phyloP scores from a whole-genome alignment of 495 filamentous ascomycete species.

The Tetracladium setigerum region DNA sequence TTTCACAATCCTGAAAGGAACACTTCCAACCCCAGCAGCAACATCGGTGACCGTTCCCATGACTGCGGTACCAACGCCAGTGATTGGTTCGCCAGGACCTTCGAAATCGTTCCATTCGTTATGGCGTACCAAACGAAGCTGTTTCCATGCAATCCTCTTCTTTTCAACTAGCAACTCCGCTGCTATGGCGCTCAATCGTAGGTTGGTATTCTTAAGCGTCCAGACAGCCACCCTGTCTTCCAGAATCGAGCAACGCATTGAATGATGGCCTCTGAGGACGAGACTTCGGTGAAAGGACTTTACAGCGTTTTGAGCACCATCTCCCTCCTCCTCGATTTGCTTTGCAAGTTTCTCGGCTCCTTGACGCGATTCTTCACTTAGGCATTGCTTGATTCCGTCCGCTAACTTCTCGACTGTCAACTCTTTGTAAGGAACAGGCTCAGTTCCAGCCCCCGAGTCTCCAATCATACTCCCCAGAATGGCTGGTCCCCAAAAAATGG shows the following conservation, averaged over 20 bases:
- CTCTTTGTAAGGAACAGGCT: constrained; percentile 65
- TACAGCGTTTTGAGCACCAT: constrained; percentile 68
- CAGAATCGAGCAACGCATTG: constrained; percentile 63
- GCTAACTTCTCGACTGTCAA: constrained; percentile 56
- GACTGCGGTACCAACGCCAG: constrained; percentile 52
- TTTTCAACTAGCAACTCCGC: constrained; percentile 54
- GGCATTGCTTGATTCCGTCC: constrained; percentile 60
- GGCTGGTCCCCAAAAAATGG: constrained; percentile 70
- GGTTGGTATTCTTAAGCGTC: constrained; percentile 47
- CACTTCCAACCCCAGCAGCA: constrained; percentile 48
- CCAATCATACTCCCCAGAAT: constrained; percentile 79
- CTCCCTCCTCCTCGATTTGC: constrained; percentile 58
- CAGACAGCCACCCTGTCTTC: constrained; percentile 60
- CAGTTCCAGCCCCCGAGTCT: constrained; percentile 55
- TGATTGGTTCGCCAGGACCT: constrained; percentile 67
- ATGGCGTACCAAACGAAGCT: constrained; percentile 58
- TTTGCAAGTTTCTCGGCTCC: constrained; percentile 53
- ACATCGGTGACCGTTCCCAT: constrained; percentile 43
- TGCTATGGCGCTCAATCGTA: constrained; percentile 58
- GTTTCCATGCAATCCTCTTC: constrained; percentile 51
- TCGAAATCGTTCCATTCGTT: constrained; percentile 76
- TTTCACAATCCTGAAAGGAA: constrained; percentile 50
- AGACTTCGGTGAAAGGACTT: constrained; percentile 60
- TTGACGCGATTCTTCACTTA: constrained; percentile 46
- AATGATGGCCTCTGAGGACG: constrained; percentile 42